Percentiles rank a stretch among this genome's conserved stretches.
Evolutionary conservation across 164 flowering plant species (phyloP).

Genomic region (Buxus sempervirens): DNA sequence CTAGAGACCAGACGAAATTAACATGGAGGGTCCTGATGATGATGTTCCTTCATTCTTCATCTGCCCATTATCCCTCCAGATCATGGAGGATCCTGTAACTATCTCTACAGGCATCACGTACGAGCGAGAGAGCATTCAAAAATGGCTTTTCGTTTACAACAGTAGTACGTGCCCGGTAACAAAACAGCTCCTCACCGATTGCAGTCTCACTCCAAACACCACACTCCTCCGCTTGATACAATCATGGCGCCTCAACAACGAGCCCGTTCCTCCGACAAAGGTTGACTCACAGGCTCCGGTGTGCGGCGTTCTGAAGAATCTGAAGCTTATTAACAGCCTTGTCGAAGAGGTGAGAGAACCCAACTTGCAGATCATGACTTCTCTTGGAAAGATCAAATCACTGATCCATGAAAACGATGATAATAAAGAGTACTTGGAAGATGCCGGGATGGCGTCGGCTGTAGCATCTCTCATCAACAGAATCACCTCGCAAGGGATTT

Average conservation of each 20-base stretch:
- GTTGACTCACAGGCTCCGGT: conserved; percentile 30
- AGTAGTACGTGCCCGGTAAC: conserved; percentile 57
- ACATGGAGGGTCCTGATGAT: conserved; percentile 46
- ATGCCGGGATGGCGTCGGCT: conserved; percentile 41
- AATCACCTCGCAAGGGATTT: background rate
- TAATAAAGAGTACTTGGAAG: conserved; percentile 39
- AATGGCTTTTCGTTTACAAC: conserved; percentile 52
- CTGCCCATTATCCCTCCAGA: conserved; percentile 68
- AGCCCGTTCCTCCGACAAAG: conserved; percentile 11
- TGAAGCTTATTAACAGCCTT: conserved; percentile 24
- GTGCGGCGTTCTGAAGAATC: no score
- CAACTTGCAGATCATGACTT: conserved; percentile 17
- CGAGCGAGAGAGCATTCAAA: conserved; percentile 64
- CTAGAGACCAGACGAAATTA: background rate
- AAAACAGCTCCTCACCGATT: conserved; percentile 27
- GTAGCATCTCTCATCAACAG: conserved; percentile 38
- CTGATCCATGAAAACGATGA: conserved; percentile 38
- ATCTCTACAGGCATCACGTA: conserved; percentile 63
- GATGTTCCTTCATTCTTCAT: conserved; percentile 57
- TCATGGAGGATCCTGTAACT: conserved; percentile 78
- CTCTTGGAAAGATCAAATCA: conserved; percentile 41
- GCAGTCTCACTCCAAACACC: conserved; percentile 61
- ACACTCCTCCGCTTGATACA: conserved; percentile 66
- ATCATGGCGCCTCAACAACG: conserved; percentile 48
- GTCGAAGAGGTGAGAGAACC: conserved; percentile 34